Base-by-base conservation (phyloP, 2,329 filamentous ascomycete species). In the Colletotrichum endophyticum region DNA sequence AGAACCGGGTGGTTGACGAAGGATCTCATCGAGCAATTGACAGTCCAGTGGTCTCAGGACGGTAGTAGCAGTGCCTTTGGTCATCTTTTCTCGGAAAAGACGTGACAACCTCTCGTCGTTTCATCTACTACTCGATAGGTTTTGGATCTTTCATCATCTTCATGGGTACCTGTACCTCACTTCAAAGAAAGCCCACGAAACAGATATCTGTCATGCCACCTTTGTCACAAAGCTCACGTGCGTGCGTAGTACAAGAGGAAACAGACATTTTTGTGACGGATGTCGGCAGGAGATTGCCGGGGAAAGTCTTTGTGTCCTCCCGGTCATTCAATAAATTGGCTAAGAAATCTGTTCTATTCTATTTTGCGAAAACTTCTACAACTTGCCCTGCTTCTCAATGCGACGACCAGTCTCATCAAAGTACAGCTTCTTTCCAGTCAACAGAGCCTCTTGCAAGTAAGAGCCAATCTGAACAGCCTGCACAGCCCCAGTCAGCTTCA, bases 391-490 rank as follows among this genome's bases (percentile, higher is more conserved):
- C 78, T 80, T 81, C 72, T 88, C 86, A 34, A 88, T 81, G 70
- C 87, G 83, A 5, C 75, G 66, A 5, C 91, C 91, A 57, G 81
- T 83, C 82, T 90, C 87, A 81, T 92, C 89, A 79, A 94, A 94
- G 67, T 85, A 87, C 32, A 93, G 90, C 84, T 91, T 91, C 82
- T 88, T 86, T 9, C 89, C 90, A 0, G 85, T 87, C 70, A 89
- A 86, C 81, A 93, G 81, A 9, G 87, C 86, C 80, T 92, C 89
- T 81, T 93, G 91, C 78, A 93, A 81, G 8, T 90, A 91, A 61
- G 88, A 88, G 0, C 91, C 93, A 83, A 94, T 94, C 80, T 87
- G 86, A 8, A 94, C 88, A 0, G 91, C 89, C 78, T 90, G 87
- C n/a, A 93, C 90, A 5, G 91, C 91, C 15, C 90, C 90, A 30